Evolutionary conservation across 495 filamentous ascomycete species (phyloP).

Genomic region (Tetracladium marchalianum): DNA sequence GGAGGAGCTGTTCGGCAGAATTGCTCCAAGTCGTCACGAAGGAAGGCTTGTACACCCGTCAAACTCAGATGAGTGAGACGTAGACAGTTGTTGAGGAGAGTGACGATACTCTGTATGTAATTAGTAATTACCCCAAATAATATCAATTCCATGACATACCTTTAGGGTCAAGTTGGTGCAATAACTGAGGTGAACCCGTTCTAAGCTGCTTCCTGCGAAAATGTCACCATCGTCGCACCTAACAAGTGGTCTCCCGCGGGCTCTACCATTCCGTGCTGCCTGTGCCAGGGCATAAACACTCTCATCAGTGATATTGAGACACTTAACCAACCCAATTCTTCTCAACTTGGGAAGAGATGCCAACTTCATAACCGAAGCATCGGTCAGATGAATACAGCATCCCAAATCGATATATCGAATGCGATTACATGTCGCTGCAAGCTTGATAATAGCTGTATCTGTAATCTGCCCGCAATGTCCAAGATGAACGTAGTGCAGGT

Average conservation of each 20-base stretch:
- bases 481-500: constrained; percentile 90
- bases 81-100: constrained; percentile 81
- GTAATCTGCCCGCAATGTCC: constrained; percentile 91
- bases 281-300: constrained; percentile 79
- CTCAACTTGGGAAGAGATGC: constrained; percentile 85
- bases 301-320: constrained; percentile 73
- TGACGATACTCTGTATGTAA: constrained; percentile 66
- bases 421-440: constrained; percentile 80
- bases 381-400: constrained; percentile 85
- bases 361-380: constrained; percentile 73
- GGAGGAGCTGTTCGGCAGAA: constrained; percentile 82
- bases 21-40: constrained; percentile 62
- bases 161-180: constrained; percentile 70
- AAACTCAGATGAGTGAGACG: constrained; percentile 90
- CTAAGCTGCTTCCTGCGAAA: constrained; percentile 39
- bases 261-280: constrained; percentile 33
- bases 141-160: constrained; percentile 39
- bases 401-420: constrained; percentile 97
- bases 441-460: constrained; percentile 69
- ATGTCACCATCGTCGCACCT: constrained; percentile 29
- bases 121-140: constrained; percentile 2
- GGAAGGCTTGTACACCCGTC: constrained; percentile 82
- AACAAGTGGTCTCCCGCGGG: constrained; percentile 29
- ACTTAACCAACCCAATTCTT: constrained; percentile 93
- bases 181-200: constrained; percentile 95